These are phyloP conservation scores for Dipodascus geniculatus DNA, from an alignment of 805 yeast species.

Conservation along the genomic window DNA sequence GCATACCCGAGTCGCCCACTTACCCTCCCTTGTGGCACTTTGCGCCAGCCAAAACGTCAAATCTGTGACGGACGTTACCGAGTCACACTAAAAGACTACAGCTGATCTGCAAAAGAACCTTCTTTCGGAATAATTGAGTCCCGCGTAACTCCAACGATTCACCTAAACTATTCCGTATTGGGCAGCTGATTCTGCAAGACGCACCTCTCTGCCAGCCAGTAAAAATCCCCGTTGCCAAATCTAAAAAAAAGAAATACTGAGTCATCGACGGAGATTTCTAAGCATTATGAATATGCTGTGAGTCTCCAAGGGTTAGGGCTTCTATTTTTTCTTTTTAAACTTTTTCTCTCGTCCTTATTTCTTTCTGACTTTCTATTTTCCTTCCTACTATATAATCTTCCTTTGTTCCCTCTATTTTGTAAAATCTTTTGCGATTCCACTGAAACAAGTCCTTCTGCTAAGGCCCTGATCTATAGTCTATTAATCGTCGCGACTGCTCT, in stretches of 20 bases:
- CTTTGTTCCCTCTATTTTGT: neutral
- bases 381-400: neutral
- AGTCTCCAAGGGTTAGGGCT: neutral
- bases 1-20: neutral
- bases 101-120: neutral
- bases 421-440: neutral
- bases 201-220: too few relatives aligned
- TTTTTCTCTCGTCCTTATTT: neutral
- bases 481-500: too few relatives aligned
- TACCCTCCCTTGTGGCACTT: neutral
- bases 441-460: neutral
- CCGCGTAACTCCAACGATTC: neutral
- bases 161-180: neutral
- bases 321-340: neutral
- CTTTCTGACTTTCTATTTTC: neutral
- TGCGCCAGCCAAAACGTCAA: neutral
- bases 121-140: neutral
- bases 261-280: neutral
- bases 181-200: too few relatives aligned
- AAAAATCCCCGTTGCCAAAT: too few relatives aligned
- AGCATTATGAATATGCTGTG: neutral
- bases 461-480: neutral
- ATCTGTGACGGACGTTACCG: neutral
- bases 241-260: too few relatives aligned
- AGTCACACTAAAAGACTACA: neutral